These are phyloP conservation scores for Triangularia setosa DNA, from an alignment of 2,329 filamentous ascomycete genomes.

Conservation along the genomic window DNA sequence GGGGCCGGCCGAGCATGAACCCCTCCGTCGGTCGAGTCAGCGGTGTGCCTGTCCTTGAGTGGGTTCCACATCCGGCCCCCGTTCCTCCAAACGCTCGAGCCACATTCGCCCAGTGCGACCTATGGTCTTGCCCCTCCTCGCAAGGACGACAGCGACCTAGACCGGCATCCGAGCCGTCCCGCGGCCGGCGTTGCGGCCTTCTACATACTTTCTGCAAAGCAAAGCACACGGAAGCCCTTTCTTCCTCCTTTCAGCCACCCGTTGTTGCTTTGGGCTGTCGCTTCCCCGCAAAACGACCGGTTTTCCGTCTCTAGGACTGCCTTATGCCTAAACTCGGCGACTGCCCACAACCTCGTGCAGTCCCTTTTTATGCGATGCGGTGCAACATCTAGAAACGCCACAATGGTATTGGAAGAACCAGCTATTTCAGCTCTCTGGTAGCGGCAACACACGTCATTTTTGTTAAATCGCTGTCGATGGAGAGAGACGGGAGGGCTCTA, in stretches of 20 bases:
- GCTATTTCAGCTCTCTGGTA: constrained; percentile 13
- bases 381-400: constrained; percentile 13
- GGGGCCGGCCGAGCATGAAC: background rate
- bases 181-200: constrained; percentile 10
- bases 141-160: background rate
- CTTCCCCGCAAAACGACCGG: constrained; percentile 18
- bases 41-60: background rate
- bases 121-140: background rate
- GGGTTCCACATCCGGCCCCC: background rate
- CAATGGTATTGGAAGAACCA: constrained; percentile 23
- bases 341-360: background rate
- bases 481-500: constrained; percentile 13
- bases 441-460: constrained; percentile 16
- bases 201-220: background rate
- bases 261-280: constrained; percentile 5
- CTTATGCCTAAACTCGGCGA: constrained; percentile 7
- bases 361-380: constrained; percentile 7
- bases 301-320: background rate
- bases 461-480: constrained; percentile 16
- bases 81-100: background rate
- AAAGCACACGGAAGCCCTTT: too few relatives aligned
- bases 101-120: background rate
- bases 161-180: constrained; percentile 25
- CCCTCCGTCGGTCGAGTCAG: background rate
- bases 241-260: constrained; percentile 18